Base-by-base conservation (phyloP, 441 rosid species). In the Dalechampia spathulata region DNA sequence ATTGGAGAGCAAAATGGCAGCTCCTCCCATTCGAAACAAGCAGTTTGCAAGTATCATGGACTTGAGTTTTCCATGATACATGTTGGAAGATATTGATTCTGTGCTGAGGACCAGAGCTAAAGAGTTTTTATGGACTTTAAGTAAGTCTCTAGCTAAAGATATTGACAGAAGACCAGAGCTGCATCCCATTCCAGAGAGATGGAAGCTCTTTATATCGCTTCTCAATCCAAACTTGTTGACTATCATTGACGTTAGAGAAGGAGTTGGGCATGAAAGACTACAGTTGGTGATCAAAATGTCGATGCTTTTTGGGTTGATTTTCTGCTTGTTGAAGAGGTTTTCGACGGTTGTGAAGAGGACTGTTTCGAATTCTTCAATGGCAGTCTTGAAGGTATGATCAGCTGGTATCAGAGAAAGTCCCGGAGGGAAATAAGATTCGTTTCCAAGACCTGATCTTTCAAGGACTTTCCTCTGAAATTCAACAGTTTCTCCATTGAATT, bases 41-140 rank as follows among this genome's bases (percentile, higher is more conserved):
- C 76, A 77, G 49, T 83, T 83, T 0, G 93, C 78, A 1, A 85
- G 77, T 57, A 83, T 72, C 93, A 83, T 85, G 3, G 93, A 83
- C 34, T 77, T 74, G 38, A 74, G 76, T 40, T 68, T 77, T 47
- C 90, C 93, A 15, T 75, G 55, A 17, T 85, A 83, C 85, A 85
- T 74, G 17, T 79, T 74, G n/a, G 85, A 77, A 60, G 76, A 75
- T 21, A 83, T 57, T 12, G 81, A 71, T 59, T 85, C 89, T 2
- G 83, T 68, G 69, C 85, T 80, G 7, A 80, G 77, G 38, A 80
- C 85, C 5, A 85, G 57, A 1, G 78, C 82, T 1, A 60, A 38
- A 5, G 64, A 25, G 50, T 78, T 78, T 46, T 62, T 68, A 0
- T 66, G 72, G 1, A 67, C 66, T 66, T 62, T 69, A 40, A 86